Percentiles rank a stretch among this genome's conserved stretches.
phyloP scores from a whole-genome alignment of 163 green algal genomes.

The Prototheca wickerhamii region DNA sequence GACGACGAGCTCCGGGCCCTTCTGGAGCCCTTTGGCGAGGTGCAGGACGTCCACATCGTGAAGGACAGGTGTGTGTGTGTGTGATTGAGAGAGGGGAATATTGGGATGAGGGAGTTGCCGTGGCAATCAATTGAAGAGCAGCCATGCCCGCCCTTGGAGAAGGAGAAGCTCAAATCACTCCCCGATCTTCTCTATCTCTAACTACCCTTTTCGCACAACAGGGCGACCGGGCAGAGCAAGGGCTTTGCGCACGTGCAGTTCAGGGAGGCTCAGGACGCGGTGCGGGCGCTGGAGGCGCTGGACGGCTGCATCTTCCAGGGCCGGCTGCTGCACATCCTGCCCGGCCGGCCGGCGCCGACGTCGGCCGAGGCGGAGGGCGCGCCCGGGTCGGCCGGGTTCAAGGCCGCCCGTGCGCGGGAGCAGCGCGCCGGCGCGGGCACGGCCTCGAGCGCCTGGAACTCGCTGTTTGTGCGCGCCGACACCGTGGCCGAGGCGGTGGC shows the following conservation, averaged over 20 bases:
- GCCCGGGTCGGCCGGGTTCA: slow-evolving; percentile 2
- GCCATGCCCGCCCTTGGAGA: no score
- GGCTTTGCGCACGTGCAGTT: slow-evolving; percentile 88
- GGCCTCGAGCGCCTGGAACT: slow-evolving; percentile 83
- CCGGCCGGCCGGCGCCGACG: slow-evolving; percentile 32
- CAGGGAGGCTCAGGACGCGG: slow-evolving; percentile 56
- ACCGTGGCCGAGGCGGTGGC: slow-evolving; percentile 86
- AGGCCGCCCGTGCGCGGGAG: slow-evolving; percentile 12
- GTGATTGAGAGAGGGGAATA: neutral
- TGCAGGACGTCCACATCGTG: slow-evolving; percentile 82
- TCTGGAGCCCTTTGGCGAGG: slow-evolving; percentile 62
- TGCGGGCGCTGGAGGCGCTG: slow-evolving; percentile 49
- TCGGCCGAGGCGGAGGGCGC: neutral
- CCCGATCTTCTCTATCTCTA: no score
- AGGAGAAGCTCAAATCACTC: no score
- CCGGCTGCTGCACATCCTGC: slow-evolving; percentile 80
- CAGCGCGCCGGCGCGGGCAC: slow-evolving; percentile 31
- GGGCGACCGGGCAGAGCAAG: slow-evolving; percentile 60
- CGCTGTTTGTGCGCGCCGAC: slow-evolving; percentile 91
- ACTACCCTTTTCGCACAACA: slow-evolving; percentile 14
- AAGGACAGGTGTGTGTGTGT: slow-evolving; percentile 45
- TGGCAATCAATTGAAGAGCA: no score
- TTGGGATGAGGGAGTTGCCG: neutral
- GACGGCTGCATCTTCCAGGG: slow-evolving; percentile 87
- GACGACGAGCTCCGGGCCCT: slow-evolving; percentile 76